Evolutionary conservation across 2,329 filamentous ascomycete genomes (phyloP).

Genomic region (Claviceps sorghi): DNA sequence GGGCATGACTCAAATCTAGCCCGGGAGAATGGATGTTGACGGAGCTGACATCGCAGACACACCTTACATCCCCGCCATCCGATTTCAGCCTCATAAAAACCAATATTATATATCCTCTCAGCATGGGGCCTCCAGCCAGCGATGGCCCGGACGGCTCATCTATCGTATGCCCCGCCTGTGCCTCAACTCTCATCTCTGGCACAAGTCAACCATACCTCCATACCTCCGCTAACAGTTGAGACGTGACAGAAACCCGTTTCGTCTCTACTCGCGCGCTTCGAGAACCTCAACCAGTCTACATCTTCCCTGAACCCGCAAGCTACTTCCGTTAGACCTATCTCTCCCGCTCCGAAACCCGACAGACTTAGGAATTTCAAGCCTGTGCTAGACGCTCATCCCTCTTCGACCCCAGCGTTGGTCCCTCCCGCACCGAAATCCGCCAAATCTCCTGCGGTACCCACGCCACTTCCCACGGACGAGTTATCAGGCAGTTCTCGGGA

Average conservation of each 20-base stretch:
- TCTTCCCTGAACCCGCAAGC: constrained; percentile 9
- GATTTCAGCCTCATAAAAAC: constrained; percentile 8
- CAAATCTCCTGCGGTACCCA: constrained; percentile 13
- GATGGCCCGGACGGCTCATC: constrained; percentile 63
- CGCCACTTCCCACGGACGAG: constrained; percentile 11
- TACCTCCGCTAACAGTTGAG: neutral
- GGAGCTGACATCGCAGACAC: constrained; percentile 3
- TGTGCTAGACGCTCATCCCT: constrained; percentile 17
- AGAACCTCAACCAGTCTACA: constrained; percentile 42
- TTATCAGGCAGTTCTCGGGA: constrained; percentile 10
- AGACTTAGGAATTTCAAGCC: constrained; percentile 26
- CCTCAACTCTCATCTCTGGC: neutral
- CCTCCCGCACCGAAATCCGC: neutral
- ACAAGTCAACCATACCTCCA: neutral
- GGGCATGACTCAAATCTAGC: constrained; percentile 5
- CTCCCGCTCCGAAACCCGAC: constrained; percentile 28
- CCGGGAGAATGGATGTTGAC: constrained; percentile 6
- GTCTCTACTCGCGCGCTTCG: constrained; percentile 66
- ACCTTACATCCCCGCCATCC: neutral
- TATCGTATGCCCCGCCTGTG: constrained; percentile 39
- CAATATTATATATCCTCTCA: constrained; percentile 9
- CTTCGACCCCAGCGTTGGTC: neutral
- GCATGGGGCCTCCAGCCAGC: constrained; percentile 18
- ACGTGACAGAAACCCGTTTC: constrained; percentile 58
- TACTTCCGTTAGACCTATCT: constrained; percentile 20